Evolutionary conservation across 805 yeast genomes (phyloP).

Genomic region (Wickerhamomyces strasburgensis): DNA sequence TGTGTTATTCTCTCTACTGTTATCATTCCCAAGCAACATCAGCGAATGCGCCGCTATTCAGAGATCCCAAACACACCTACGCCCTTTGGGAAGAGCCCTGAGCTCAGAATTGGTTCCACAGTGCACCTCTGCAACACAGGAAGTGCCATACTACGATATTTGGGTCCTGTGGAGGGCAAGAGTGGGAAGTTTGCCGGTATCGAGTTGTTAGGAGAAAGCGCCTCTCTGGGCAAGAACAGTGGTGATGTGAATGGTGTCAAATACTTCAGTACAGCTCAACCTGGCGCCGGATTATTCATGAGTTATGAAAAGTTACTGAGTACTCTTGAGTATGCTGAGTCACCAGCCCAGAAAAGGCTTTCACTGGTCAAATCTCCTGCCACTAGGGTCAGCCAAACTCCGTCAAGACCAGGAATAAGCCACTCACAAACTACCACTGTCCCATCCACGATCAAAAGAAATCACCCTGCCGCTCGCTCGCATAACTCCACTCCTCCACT

Average conservation of each 20-base stretch:
- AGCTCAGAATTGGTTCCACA: slow-evolving; percentile 16
- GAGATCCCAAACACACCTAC: slow-evolving; percentile 24
- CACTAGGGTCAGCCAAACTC: slow-evolving; percentile 12
- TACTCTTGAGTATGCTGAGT: slow-evolving; percentile 15
- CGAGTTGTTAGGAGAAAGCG: slow-evolving; percentile 66
- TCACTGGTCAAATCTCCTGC: slow-evolving; percentile 2
- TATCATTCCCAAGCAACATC: no score
- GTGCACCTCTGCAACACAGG: slow-evolving; percentile 62
- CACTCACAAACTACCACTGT: slow-evolving; percentile 3
- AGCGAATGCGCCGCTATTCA: slow-evolving; percentile 24
- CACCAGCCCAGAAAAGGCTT: slow-evolving; percentile 10
- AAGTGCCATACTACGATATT: slow-evolving; percentile 59
- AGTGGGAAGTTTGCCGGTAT: slow-evolving; percentile 81
- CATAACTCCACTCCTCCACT: slow-evolving; percentile 11
- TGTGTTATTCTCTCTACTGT: no score
- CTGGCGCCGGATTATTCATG: slow-evolving; percentile 73
- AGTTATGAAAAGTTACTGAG: slow-evolving; percentile 40
- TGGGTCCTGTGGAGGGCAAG: slow-evolving; percentile 71
- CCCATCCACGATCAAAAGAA: slow-evolving; percentile 4
- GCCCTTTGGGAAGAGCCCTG: slow-evolving; percentile 13
- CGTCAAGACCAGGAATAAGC: slow-evolving; percentile 8
- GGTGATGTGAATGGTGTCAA: slow-evolving; percentile 73
- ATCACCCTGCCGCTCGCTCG: background rate
- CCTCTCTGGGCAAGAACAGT: slow-evolving; percentile 70
- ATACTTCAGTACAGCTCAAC: slow-evolving; percentile 61